Evolutionary conservation across 176 grass and related monocot species (phyloP), one percentile per base, ranked within the genome.

Genomic region (Ampelocalamus luodianensis): DNA sequence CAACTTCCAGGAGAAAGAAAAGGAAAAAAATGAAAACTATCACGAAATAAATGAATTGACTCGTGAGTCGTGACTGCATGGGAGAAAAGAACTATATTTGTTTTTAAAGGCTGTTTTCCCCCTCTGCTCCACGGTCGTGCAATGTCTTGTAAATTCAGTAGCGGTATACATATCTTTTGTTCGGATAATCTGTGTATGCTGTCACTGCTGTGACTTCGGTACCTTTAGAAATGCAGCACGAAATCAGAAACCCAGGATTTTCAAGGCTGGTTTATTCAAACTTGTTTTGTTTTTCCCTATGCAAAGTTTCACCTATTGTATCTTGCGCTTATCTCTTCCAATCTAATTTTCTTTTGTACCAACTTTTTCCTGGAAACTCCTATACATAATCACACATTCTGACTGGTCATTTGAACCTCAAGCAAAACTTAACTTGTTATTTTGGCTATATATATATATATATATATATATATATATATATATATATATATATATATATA

Each of bases 1-100:
- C 62, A 27, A 26, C 26, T 74, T 40, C 3, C 42, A 24, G 17
- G 44, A 85, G 15, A 36, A 45, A 16, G 38, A 34, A 23, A 68
- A 75, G 26, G 44, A 45, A 73, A 40, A 3, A 34, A 34, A 16
- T 0, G 3, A n/a, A 4, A 68, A 64, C 6, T 29, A 38, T 6
- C 4, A 56, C 46, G 34, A 65, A 89, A 74, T 74, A 67, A 88
- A 79, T 55, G 64, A 56, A 26, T 67, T 8, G 12, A 58, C 26
- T 54, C 1, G 43, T 20, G 12, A 58, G 23, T 54, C 1, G 43
- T 20, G 36, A 11, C 54, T 3, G 45, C 8, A 8, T 45, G 36
- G 22, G 36, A 3, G 22, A 29, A 65, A 64, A 51, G 29, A 5
- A 34, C 26, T 37, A 27, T 62, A 62, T 62, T 32, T 24, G 65